A percentile compares a stretch with the other conserved stretches of the same genome.
phyloP scores from a whole-genome alignment of 495 filamentous ascomycete species.

The Aspergillus biplanus region DNA sequence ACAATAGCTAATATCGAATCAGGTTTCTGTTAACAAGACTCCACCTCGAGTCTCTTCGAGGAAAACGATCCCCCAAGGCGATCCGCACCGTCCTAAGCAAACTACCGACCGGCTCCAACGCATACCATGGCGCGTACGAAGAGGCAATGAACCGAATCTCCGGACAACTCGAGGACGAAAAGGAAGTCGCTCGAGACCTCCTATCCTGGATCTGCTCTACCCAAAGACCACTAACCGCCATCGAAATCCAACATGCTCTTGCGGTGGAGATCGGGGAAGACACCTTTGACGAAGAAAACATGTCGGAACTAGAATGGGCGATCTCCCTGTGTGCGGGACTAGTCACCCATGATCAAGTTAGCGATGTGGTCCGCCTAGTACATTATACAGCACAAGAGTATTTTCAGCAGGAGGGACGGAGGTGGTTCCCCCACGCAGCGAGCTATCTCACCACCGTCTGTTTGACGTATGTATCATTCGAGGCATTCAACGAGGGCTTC shows the following conservation, averaged over 20 bases:
- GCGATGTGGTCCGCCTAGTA: conserved; percentile 48
- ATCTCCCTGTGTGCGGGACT: conserved; percentile 18
- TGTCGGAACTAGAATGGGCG: conserved; percentile 7
- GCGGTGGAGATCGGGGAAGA: conserved; percentile 35
- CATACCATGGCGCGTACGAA: neutral
- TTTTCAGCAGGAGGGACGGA: conserved; percentile 34
- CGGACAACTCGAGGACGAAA: neutral
- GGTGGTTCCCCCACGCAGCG: conserved; percentile 21
- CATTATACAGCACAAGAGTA: conserved; percentile 58
- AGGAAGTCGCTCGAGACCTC: conserved; percentile 35
- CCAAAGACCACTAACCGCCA: conserved; percentile 42
- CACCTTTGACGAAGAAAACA: conserved; percentile 11
- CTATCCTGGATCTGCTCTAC: conserved; percentile 33
- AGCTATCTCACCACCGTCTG: neutral
- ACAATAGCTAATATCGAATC: neutral
- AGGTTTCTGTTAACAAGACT: neutral
- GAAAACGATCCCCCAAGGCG: neutral
- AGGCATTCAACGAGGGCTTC: neutral
- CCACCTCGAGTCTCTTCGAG: neutral
- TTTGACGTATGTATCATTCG: neutral
- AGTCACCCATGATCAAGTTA: conserved; percentile 27
- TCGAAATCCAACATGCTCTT: conserved; percentile 54
- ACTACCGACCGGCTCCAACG: neutral
- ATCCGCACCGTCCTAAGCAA: neutral
- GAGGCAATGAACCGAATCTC: neutral